These are phyloP conservation scores for Trypanosoma brucei DNA, from an alignment of 208 protist species.

Conservation along the genomic window DNA sequence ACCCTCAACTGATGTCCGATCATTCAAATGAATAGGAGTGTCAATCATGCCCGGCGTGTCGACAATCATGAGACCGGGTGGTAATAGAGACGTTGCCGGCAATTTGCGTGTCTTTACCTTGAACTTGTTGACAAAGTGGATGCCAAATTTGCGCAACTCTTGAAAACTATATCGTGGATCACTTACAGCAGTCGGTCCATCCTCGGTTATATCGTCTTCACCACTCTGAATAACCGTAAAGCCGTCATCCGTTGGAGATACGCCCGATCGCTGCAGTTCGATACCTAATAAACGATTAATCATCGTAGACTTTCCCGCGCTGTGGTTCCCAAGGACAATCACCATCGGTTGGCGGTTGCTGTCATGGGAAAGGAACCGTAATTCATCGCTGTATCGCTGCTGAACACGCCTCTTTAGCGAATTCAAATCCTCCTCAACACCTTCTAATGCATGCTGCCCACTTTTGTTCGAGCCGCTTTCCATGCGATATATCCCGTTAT, in stretches of 20 bases:
- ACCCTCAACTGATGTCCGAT: constrained; percentile 29
- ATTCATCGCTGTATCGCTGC: constrained; percentile 30
- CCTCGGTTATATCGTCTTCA: constrained; percentile 52
- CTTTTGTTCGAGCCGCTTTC: neutral
- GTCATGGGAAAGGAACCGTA: constrained; percentile 34
- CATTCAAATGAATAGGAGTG: constrained; percentile 48
- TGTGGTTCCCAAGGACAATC: constrained; percentile 89
- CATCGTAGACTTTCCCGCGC: constrained; percentile 86
- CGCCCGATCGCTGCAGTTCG: constrained; percentile 77
- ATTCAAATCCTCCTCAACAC: constrained; percentile 30
- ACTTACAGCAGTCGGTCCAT: constrained; percentile 74
- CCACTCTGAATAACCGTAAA: constrained; percentile 84
- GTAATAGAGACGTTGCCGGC: constrained; percentile 30
- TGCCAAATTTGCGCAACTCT: constrained; percentile 72
- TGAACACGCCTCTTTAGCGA: constrained; percentile 29
- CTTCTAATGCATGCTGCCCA: neutral
- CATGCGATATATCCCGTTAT: no score
- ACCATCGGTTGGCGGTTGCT: constrained; percentile 69
- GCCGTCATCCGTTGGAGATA: constrained; percentile 88
- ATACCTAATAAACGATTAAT: constrained; percentile 85
- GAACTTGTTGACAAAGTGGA: constrained; percentile 73
- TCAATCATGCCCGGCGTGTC: constrained; percentile 93
- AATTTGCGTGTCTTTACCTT: constrained; percentile 68
- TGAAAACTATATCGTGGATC: constrained; percentile 67
- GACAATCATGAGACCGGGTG: constrained; percentile 76